Conservation (phyloP, 139 green algal species). For the Desmodesmus armatus region DNA sequence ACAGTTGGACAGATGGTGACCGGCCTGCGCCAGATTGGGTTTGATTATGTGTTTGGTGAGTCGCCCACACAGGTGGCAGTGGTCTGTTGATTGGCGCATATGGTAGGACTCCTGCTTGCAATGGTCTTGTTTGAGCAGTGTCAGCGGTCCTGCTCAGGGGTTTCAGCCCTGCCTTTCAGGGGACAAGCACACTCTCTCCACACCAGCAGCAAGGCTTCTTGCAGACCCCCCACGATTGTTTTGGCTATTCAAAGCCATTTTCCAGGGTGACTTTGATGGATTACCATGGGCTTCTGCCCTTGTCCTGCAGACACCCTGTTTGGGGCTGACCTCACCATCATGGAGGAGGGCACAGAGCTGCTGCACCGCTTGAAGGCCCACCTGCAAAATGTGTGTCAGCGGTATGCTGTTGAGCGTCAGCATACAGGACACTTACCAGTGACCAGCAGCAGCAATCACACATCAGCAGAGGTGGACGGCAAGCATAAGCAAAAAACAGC, state of each 20-base stretch:
- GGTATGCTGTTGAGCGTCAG: too few relatives aligned
- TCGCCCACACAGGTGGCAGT: not conserved
- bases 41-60: slow-evolving; percentile 80
- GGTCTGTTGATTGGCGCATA: not conserved
- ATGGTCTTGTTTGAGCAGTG: not conserved
- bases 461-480: too few relatives aligned
- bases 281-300: not conserved
- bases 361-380: slow-evolving; percentile 57
- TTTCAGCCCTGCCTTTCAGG: too few relatives aligned
- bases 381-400: slow-evolving; percentile 23
- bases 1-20: slow-evolving; percentile 67
- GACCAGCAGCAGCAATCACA: not conserved
- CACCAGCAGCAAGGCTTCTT: too few relatives aligned
- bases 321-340: slow-evolving; percentile 80
- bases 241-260: too few relatives aligned
- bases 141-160: too few relatives aligned
- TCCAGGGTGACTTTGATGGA: too few relatives aligned
- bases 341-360: slow-evolving; percentile 81
- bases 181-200: too few relatives aligned
- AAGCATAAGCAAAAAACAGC: too few relatives aligned
- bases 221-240: too few relatives aligned
- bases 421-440: too few relatives aligned
- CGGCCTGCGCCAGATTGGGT: slow-evolving; percentile 70
- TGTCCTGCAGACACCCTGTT: slow-evolving; percentile 66
- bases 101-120: not conserved